Base-by-base conservation (phyloP, 176 grass and related monocot species). In the Oryza glaberrima region DNA sequence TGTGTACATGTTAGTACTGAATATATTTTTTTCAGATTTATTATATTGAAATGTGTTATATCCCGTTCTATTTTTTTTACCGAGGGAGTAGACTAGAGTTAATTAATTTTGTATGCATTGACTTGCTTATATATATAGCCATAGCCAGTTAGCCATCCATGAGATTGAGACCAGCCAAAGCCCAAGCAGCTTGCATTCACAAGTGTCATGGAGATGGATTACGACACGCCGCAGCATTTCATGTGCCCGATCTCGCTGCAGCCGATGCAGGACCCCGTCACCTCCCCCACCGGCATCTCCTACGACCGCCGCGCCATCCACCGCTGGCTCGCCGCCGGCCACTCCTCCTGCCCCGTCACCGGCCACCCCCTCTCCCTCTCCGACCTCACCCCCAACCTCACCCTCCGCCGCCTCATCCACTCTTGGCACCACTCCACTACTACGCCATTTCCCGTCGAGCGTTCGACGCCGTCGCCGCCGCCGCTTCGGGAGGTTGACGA, bases 221-320 rank as follows among this genome's bases (percentile, higher is more conserved):
- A 38, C 1, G 13, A 4, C 14, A 11, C 49, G 49, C 49, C 14
- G 49, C 82, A 73, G n/a, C 89, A 83, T 28, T 32, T 91, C 66
- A 65, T 78, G 66, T 94, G 92, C 88, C 92, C 92, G 15, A 91
- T 91, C 71, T 91, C 89, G 11, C 89, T 91, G 41, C 83, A 89
- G 48, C 77, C 78, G 48, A 91, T 94, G 89, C 83, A 81, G 17
- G 86, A 94, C 41, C 92, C 92, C 12, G 92, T 94, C 68, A 91
- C 86, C 64, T 73, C 89, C 41, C 80, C 74, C 86, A 71, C 89
- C 43, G 92, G 92, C 81, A 94, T 91, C 86, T 79, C 89, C 77
- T 94, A 94, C 92, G 89, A 91, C 81, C 92, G 92, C 72, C 26
- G 64, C 58, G 81, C 88, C 84, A 91, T 94, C 83, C 80, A 87